A percentile compares a stretch with the other conserved stretches of the same genome.
Conservation (phyloP, 805 yeast species). For the Candida sakaeoensis region DNA sequence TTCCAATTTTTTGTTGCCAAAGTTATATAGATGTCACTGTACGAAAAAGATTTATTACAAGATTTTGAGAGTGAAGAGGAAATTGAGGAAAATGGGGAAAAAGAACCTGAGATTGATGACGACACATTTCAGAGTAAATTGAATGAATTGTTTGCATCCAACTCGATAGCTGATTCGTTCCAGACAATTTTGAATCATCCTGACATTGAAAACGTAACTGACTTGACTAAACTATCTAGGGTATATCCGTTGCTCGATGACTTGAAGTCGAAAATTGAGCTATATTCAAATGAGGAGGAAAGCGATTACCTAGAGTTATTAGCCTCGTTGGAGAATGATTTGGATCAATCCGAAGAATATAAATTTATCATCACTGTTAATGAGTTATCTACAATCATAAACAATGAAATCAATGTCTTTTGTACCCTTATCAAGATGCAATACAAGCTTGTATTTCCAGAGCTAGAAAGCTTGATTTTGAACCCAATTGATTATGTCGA, state of each 20-base stretch:
- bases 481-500: conserved; percentile 61
- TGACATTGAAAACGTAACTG: conserved; percentile 18
- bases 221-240: conserved; percentile 19
- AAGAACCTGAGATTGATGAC: conserved; percentile 4
- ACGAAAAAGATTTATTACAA: conserved; percentile 39
- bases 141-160: conserved; percentile 9
- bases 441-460: conserved; percentile 66
- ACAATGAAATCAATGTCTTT: conserved; percentile 49
- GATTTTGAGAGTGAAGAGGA: conserved; percentile 36
- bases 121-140: conserved; percentile 14
- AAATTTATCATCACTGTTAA: conserved; percentile 53
- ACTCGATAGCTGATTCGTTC: conserved; percentile 10
- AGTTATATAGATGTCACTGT: conserved; percentile 22
- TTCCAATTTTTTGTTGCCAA: conserved; percentile 2
- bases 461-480: conserved; percentile 58
- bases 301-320: conserved; percentile 29
- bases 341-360: conserved; percentile 35
- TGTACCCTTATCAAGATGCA: conserved; percentile 47
- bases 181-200: conserved; percentile 16
- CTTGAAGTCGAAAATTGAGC: conserved; percentile 18
- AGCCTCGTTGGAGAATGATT: conserved; percentile 25
- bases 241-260: conserved; percentile 22
- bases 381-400: conserved; percentile 50
- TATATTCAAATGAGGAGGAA: conserved; percentile 20
- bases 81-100: conserved; percentile 8